Conservation (phyloP, 176 grass and related monocot genomes). For the bread wheat (Triticum aestivum) region IWGSC_CS_RefSeq_v2.1 NC_057805.1:118566117-118566616, state of each 20-base stretch:
- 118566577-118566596: too few species aligned
- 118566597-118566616: too few species aligned
- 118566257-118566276: conserved; percentile 19
- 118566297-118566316: conserved; percentile 4
- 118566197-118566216: conserved; percentile 22
- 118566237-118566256: not conserved
- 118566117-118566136: conserved; percentile 35
- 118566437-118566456: not conserved
- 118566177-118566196: not conserved
- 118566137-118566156: conserved; percentile 25
- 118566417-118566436: not conserved
- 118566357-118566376: conserved; percentile 15
- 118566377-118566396: not conserved
- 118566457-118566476: not conserved
- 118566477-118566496: not conserved
- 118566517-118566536: too few species aligned
- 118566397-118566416: not conserved
- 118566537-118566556: too few species aligned
- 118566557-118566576: too few species aligned
- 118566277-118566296: conserved; percentile 12
- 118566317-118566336: conserved; percentile 6
- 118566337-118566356: not conserved
- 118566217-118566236: conserved; percentile 13
- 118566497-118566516: not conserved
- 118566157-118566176: conserved; percentile 22